These are phyloP conservation scores for Conoideocrella luteorostrata DNA, from an alignment of 2,329 filamentous ascomycete genomes.

Conservation along the genomic window DNA sequence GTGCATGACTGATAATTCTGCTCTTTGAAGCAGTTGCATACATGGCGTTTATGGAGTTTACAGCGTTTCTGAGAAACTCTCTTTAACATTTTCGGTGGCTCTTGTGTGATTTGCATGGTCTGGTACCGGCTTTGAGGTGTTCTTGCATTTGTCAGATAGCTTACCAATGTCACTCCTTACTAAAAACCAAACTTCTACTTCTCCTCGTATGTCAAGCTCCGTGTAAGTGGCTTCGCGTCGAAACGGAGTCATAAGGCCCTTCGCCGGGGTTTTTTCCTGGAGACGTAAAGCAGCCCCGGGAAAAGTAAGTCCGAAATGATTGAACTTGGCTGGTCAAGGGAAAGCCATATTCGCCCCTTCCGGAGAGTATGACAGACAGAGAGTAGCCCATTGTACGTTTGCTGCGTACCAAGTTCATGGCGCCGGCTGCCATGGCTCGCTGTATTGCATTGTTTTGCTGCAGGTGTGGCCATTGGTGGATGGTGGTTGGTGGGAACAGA, in stretches of 20 bases:
- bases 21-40: background rate
- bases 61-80: background rate
- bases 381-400: too few species aligned
- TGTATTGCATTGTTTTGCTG: too few species aligned
- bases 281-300: too few species aligned
- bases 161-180: slow-evolving; percentile 1
- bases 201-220: background rate
- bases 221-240: background rate
- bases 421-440: too few species aligned
- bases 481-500: background rate
- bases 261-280: too few species aligned
- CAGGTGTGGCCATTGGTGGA: too few species aligned
- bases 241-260: background rate
- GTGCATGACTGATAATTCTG: background rate
- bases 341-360: too few species aligned
- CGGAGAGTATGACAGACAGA: too few species aligned
- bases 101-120: background rate
- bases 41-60: background rate
- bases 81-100: background rate
- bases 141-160: background rate
- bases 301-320: too few species aligned
- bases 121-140: slow-evolving; percentile 1
- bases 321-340: too few species aligned
- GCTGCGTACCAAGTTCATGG: too few species aligned
- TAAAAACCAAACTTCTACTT: background rate